A percentile compares a stretch with the other conserved stretches of the same genome.
phyloP scores from a whole-genome alignment of 78 protist species.

The Polysphondylium violaceum region DNA sequence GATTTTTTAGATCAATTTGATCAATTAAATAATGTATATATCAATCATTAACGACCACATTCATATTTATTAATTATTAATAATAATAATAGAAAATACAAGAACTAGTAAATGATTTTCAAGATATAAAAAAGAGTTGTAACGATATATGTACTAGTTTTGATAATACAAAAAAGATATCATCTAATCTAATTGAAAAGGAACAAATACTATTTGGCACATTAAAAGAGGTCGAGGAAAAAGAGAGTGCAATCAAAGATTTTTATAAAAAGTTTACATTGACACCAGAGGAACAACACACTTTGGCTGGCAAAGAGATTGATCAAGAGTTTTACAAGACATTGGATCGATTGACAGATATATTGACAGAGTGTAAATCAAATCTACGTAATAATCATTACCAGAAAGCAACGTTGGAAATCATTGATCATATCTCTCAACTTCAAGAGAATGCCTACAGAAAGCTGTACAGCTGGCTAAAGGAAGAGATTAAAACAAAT shows the following conservation, averaged over 20 bases:
- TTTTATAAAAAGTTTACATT: conserved; percentile 45
- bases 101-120: conserved; percentile 43
- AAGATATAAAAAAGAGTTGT: conserved; percentile 46
- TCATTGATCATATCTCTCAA: conserved; percentile 26
- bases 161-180: conserved; percentile 8
- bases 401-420: conserved; percentile 67
- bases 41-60: not conserved
- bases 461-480: conserved; percentile 49
- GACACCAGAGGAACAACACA: conserved; percentile 39
- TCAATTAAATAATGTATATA: conserved; percentile 41
- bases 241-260: conserved; percentile 5
- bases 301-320: not conserved
- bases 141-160: conserved; percentile 45
- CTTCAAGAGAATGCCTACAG: conserved; percentile 79
- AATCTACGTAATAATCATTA: conserved; percentile 17
- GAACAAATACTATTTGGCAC: conserved; percentile 15
- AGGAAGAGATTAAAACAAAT: conserved; percentile 17
- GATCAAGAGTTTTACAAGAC: conserved; percentile 38
- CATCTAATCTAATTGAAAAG: conserved; percentile 13
- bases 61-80: not conserved
- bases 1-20: conserved; percentile 58
- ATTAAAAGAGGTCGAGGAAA: conserved; percentile 35
- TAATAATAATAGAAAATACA: conserved; percentile 23
- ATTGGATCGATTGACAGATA: conserved; percentile 42
- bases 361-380: conserved; percentile 51